Evolutionary conservation across 768 basidiomycete genomes (phyloP).

Genomic region (Lentinula boryana): DNA sequence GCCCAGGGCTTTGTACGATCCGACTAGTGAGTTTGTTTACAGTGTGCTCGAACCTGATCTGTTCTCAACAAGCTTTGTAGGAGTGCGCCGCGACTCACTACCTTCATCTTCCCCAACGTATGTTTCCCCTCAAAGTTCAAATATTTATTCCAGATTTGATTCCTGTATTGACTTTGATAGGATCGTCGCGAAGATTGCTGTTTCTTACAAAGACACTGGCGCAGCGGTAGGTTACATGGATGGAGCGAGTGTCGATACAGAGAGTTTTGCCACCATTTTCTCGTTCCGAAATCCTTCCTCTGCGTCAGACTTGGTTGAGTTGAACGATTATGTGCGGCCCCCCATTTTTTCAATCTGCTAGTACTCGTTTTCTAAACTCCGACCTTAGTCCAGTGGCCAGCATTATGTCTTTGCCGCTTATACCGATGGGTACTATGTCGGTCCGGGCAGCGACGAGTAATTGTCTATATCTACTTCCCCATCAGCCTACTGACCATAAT

Average conservation of each 20-base stretch:
- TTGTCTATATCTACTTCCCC: background rate
- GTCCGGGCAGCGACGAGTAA: background rate
- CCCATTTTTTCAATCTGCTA: background rate
- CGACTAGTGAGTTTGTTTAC: background rate
- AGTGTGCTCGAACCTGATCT: background rate
- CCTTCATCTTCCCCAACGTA: background rate
- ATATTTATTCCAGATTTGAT: background rate
- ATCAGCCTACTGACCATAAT: background rate
- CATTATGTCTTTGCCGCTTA: background rate
- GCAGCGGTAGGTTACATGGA: background rate
- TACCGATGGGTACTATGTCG: background rate
- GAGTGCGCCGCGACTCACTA: background rate
- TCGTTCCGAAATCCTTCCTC: background rate
- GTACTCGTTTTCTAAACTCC: background rate
- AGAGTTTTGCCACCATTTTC: background rate
- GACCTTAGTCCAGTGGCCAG: background rate
- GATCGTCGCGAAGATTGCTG: background rate
- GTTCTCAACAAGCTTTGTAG: background rate
- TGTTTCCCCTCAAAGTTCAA: background rate
- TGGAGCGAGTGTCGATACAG: background rate
- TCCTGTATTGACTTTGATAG: background rate
- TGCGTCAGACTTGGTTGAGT: background rate
- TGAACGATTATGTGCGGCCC: background rate
- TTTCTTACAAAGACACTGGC: background rate
- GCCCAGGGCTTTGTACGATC: background rate